Base-by-base conservation (phyloP, 192 early-diverging fungal genomes). In the Kappamyces sp. region DNA sequence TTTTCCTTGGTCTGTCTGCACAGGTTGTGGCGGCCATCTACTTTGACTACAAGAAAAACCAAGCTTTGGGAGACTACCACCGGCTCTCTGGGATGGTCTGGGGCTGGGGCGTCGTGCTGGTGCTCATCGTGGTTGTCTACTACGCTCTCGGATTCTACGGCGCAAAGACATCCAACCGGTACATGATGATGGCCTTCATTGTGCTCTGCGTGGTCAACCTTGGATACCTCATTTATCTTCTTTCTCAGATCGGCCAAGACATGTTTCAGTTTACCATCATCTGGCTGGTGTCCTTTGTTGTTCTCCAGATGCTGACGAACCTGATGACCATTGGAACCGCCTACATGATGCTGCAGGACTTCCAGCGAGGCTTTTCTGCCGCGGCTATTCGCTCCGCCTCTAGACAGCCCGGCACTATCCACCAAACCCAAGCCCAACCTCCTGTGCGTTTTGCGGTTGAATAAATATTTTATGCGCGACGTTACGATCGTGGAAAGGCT, bases 261-360 rank as follows among this genome's bases (percentile, higher is more conserved):
- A 55, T 33, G 6, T 38, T 55, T 33, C 30, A 34, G 8, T 29
- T 43, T 38, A 55, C 54, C 3, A 38, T 55, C 5, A 55, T 55
- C 6, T 55, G 54, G 54, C 29, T 55, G 36, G 45, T 33, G 29
- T 55, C 54, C 5, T 55, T 55, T 40, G 54, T 55, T 55, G 4
- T 55, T 4, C 30, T 55, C 2, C 54, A 55, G 5, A 38, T 55
- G 22, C 5, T 39, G 2, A 33, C 34, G 5, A 55, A 55, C 45
- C 31, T 55, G 2, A 55, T 55, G 5, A 55, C 54, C 12, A 45
- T 22, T 22, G 22, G 22, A 22, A 22, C 22, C 22, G 22, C 22
- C 22, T 22, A 22, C 22, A 22, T 22, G 22, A 22, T 22, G 22
- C 22, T 22, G 22, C 22, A 22, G 22, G 22, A 22, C 22, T 22